Percentiles rank a stretch among this genome's conserved stretches.
Conservation (phyloP, 2,329 filamentous ascomycete genomes). For the Nannizziopsis arthrosporioides region DNA sequence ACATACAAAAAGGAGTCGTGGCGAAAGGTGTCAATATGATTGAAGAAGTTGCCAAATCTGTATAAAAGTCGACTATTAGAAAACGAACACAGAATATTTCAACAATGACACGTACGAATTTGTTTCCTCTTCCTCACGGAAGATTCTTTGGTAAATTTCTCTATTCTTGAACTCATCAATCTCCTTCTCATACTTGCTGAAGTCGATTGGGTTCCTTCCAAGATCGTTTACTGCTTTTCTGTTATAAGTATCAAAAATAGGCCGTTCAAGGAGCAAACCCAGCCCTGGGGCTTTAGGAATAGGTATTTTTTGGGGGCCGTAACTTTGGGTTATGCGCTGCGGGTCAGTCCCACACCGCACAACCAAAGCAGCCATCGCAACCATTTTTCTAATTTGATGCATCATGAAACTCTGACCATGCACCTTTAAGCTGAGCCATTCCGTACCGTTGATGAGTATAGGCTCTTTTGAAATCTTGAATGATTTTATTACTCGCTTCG, state of each 20-base stretch:
- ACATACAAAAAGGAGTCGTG: slow-evolving; percentile 63
- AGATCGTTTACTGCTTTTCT: slow-evolving; percentile 53
- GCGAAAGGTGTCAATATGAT: slow-evolving; percentile 64
- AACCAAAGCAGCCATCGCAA: slow-evolving; percentile 76
- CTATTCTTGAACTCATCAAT: slow-evolving; percentile 82
- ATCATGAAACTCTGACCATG: slow-evolving; percentile 99
- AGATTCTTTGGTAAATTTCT: slow-evolving; percentile 87
- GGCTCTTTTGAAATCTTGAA: slow-evolving; percentile 67
- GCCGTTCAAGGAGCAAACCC: slow-evolving; percentile 76
- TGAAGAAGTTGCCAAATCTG: slow-evolving; percentile 67
- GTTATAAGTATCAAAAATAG: slow-evolving; percentile 87
- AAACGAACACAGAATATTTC: not conserved
- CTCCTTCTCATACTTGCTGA: slow-evolving; percentile 61
- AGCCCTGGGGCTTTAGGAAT: slow-evolving; percentile 91
- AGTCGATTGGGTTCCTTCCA: slow-evolving; percentile 60
- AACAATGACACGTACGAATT: slow-evolving; percentile 57
- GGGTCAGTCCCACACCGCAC: slow-evolving; percentile 72
- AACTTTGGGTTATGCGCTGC: slow-evolving; percentile 60
- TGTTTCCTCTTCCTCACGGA: slow-evolving; percentile 74
- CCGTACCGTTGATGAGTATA: slow-evolving; percentile 76
- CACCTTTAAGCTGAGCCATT: slow-evolving; percentile 92
- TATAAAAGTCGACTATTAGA: not conserved
- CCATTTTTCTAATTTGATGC: slow-evolving; percentile 99
- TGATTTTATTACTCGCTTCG: slow-evolving; percentile 83
- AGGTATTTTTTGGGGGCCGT: slow-evolving; percentile 59